phyloP scores from a whole-genome alignment of 768 basidiomycete genomes.

The Hypholoma sublateritium region DNA sequence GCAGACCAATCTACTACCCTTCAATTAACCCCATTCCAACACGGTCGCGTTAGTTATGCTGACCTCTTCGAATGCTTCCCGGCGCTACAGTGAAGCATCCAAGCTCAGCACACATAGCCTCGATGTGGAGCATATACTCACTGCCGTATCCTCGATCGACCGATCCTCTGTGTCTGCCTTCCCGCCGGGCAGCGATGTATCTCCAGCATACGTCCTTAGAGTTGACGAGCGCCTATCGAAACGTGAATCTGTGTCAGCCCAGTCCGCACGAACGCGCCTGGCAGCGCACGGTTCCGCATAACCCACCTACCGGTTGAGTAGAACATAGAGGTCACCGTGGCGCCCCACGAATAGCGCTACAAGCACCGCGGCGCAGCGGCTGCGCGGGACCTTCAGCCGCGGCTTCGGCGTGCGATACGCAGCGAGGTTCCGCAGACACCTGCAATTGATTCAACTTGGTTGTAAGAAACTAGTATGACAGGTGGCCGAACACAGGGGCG shows the following conservation, averaged over 20 bases:
- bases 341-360: conserved; percentile 86
- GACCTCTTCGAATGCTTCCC: conserved; percentile 93
- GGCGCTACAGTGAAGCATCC: conserved; percentile 44
- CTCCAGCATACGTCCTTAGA: conserved; percentile 78
- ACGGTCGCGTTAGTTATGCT: neutral
- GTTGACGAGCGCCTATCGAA: conserved; percentile 64
- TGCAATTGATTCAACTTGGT: conserved; percentile 17
- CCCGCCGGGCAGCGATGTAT: conserved; percentile 88
- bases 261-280: neutral
- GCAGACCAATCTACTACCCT: conserved; percentile 72
- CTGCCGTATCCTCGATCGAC: conserved; percentile 79
- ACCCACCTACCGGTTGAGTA: conserved; percentile 71
- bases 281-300: neutral
- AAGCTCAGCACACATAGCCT: neutral
- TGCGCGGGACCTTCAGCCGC: conserved; percentile 48
- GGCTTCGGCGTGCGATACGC: conserved; percentile 44
- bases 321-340: conserved; percentile 79
- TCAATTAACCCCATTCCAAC: neutral
- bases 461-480: too few species aligned
- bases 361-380: conserved; percentile 71
- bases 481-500: conserved; percentile 3
- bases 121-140: conserved; percentile 34
- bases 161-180: conserved; percentile 70
- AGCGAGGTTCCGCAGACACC: conserved; percentile 58
- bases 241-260: neutral